Evolutionary conservation across 805 yeast species (phyloP).

Genomic region (Wickerhamomyces silvicola): DNA sequence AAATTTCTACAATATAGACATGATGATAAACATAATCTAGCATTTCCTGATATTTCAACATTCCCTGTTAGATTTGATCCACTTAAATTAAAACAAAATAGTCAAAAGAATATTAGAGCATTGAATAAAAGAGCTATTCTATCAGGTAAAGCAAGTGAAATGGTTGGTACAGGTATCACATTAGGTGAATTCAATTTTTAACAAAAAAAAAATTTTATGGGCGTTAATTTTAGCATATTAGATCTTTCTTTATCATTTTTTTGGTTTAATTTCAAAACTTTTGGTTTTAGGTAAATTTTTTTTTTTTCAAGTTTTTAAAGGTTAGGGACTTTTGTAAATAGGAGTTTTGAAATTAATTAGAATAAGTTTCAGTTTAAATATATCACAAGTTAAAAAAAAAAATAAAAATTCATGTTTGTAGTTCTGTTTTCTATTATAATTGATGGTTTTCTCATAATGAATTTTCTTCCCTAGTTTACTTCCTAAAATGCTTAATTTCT

Average conservation of each 20-base stretch:
- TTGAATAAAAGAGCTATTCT: conserved; percentile 24
- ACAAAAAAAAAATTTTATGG: background rate
- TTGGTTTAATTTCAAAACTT: conserved; percentile 2
- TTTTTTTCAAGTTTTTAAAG: no score
- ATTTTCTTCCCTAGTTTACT: no score
- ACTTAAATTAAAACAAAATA: conserved; percentile 3
- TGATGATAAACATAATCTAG: conserved; percentile 23
- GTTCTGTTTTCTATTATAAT: no score
- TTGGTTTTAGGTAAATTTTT: background rate
- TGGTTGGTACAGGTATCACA: conserved; percentile 25
- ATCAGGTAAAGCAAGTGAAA: conserved; percentile 23
- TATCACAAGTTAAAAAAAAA: no score
- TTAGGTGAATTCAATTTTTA: conserved; percentile 19
- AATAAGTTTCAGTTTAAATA: no score
- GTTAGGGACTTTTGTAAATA: no score
- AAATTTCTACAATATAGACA: conserved; percentile 22
- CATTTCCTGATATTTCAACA: conserved; percentile 23
- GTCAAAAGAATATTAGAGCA: conserved; percentile 15
- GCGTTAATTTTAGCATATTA: background rate
- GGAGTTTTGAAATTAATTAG: no score
- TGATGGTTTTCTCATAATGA: no score
- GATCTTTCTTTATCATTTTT: background rate
- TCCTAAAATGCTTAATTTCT: no score
- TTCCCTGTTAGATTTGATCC: conserved; percentile 24
- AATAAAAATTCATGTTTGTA: no score